Base-by-base conservation (phyloP, 2,329 filamentous ascomycete genomes). In the Cercospora canescens region DNA sequence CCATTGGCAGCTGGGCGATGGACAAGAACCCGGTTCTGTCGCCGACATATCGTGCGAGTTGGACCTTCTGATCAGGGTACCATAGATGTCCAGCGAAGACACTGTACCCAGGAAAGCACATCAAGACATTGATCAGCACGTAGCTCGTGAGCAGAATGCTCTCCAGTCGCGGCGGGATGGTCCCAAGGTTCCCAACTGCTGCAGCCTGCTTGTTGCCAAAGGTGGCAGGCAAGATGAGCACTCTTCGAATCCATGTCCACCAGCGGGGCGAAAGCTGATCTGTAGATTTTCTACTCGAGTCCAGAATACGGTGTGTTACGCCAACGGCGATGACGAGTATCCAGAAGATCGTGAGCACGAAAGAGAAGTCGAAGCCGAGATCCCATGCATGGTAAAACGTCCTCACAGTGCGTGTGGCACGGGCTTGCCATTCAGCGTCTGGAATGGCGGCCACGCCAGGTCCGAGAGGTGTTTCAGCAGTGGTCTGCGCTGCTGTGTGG, bases 1-100 rank as follows among this genome's bases (percentile, higher is more conserved):
- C 78, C 2, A 89, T 72, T 0, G 88, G 87, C 6, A 91, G 82
- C 68, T 89, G 89, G 4, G 85, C 86, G 69, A 88, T 86, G 0
- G 87, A 85, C 26, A 91, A 81, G 34, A 89, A 84, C 0, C 89
- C 88, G 0, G 88, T 88, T 9, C 89, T 83, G 67, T 90, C 88
- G 0, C 87, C 85, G 0, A 87, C 80, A 63, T 88, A 89, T 1
- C 88, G 85, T 67, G 81, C 75, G 4, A 82, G 63, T 68, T 86
- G 84, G 6, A 70, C 48, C 32, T 41, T 62, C 14, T 45, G 28
- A 14, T 57, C 59, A 4, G 66, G 39, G 24, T 68, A 69, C 81
- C 83, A 84, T 6, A 84, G 77, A 64, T 85, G 85, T 11, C 79
- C 81, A 4, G 74, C 64, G 11, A 83, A 82, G 0, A 81, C 70